phyloP scores from a whole-genome alignment of 2,329 filamentous ascomycete species.

The Cercospora zeae-maydis region DNA sequence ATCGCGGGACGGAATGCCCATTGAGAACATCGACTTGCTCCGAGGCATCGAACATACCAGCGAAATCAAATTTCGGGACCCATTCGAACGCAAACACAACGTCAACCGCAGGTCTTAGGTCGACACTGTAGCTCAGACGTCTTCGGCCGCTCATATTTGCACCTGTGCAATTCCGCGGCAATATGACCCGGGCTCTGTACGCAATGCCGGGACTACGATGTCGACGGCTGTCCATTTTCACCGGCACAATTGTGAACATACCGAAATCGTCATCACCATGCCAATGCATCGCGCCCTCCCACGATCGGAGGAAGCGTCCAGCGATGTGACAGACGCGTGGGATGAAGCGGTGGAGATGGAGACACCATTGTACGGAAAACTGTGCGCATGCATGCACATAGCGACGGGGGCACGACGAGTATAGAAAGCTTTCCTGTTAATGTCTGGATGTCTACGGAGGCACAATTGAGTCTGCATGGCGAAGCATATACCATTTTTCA shows the following conservation, averaged over 20 bases:
- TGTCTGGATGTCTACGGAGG: neutral
- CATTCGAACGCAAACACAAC: constrained; percentile 13
- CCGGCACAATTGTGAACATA: neutral
- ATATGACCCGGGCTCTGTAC: too few relatives aligned
- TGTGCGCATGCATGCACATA: neutral
- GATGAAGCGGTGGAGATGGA: neutral
- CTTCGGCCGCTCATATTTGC: neutral
- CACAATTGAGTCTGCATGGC: neutral
- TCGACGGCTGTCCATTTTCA: neutral
- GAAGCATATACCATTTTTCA: neutral
- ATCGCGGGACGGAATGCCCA: constrained; percentile 41
- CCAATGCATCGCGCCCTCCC: neutral
- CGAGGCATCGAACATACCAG: constrained; percentile 28
- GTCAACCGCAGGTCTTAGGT: constrained; percentile 11
- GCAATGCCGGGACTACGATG: neutral
- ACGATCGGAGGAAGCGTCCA: neutral
- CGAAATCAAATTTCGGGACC: constrained; percentile 27
- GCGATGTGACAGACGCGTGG: neutral
- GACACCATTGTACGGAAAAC: neutral
- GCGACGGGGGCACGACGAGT: neutral
- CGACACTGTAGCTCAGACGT: neutral
- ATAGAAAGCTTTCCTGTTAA: neutral
- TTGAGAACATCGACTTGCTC: constrained; percentile 53
- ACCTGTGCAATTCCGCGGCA: neutral
- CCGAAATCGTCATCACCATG: neutral